Conservation (phyloP, 2,329 filamentous ascomycete species). For the Drechslera avenae region DNA sequence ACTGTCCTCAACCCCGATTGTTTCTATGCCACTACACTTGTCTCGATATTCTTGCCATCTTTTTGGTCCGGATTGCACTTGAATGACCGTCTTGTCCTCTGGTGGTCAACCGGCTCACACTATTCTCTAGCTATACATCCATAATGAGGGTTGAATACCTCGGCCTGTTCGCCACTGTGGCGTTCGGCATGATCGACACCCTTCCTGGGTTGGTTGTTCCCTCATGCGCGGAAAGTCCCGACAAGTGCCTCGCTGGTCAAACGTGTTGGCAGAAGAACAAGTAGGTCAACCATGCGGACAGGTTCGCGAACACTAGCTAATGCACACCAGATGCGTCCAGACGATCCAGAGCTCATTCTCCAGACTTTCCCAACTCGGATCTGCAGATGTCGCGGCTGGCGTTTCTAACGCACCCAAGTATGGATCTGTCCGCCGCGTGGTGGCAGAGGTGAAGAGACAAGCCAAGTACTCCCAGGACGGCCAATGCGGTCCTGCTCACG, state of each 20-base stretch:
- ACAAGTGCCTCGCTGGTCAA: slow-evolving; percentile 47
- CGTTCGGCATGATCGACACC: slow-evolving; percentile 57
- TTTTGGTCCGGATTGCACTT: not conserved
- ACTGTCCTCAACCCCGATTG: not conserved
- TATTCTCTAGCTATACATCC: slow-evolving; percentile 12
- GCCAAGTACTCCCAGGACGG: slow-evolving; percentile 48
- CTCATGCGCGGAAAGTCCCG: slow-evolving; percentile 45
- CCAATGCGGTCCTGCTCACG: slow-evolving; percentile 48
- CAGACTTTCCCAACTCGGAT: not conserved
- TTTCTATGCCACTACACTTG: slow-evolving; percentile 1
- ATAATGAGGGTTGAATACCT: slow-evolving; percentile 40
- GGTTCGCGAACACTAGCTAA: too few species aligned
- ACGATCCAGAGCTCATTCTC: not conserved
- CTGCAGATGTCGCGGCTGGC: too few species aligned
- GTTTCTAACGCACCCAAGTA: not conserved
- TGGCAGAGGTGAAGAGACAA: slow-evolving; percentile 35
- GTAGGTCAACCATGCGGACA: too few species aligned
- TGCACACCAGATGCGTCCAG: too few species aligned
- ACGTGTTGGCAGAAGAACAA: slow-evolving; percentile 41
- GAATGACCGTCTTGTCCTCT: not conserved
- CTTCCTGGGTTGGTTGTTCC: slow-evolving; percentile 49
- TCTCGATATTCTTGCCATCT: not conserved
- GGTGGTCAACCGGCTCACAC: slow-evolving; percentile 20
- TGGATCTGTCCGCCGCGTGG: slow-evolving; percentile 25
- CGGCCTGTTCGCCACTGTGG: slow-evolving; percentile 43